Evolutionary conservation across 768 basidiomycete species (phyloP).

Genomic region (Pilatotrama ljubarskyi): DNA sequence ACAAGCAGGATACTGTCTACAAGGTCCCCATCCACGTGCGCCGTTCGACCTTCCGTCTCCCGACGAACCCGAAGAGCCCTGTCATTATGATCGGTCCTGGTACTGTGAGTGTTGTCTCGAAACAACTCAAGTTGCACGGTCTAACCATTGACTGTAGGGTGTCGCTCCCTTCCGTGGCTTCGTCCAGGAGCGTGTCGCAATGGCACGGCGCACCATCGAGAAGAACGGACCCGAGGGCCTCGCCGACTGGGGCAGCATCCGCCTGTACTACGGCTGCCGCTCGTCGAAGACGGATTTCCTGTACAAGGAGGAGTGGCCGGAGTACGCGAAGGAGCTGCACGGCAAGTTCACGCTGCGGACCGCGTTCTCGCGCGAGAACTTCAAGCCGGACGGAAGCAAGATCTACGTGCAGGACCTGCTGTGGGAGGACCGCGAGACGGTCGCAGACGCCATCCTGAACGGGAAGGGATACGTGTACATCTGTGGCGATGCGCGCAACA

Average conservation of each 20-base stretch:
- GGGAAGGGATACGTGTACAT: constrained; percentile 98
- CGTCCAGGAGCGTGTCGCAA: constrained; percentile 94
- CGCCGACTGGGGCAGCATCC: constrained; percentile 92
- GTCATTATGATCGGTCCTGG: constrained; percentile 99
- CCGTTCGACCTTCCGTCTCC: constrained; percentile 94
- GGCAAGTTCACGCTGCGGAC: constrained; percentile 89
- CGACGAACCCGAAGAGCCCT: constrained; percentile 97
- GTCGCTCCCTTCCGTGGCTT: constrained; percentile 99
- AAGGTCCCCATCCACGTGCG: constrained; percentile 94
- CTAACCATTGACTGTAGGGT: constrained; percentile 54
- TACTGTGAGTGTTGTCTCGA: constrained; percentile 61
- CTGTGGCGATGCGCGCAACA: constrained; percentile 94
- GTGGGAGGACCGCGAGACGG: constrained; percentile 80
- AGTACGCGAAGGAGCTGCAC: constrained; percentile 80
- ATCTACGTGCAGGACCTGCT: constrained; percentile 99
- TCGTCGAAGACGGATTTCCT: constrained; percentile 87
- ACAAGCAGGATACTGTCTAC: constrained; percentile 68
- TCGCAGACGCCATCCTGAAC: constrained; percentile 87
- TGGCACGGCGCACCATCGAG: constrained; percentile 90
- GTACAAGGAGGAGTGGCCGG: constrained; percentile 94
- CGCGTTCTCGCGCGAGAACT: constrained; percentile 92
- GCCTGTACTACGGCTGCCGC: constrained; percentile 96
- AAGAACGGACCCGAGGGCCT: constrained; percentile 95
- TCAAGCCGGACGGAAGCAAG: constrained; percentile 88
- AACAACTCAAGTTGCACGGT: constrained; percentile 6